These are phyloP conservation scores for Pleurotus platypus DNA, from an alignment of 768 basidiomycete genomes.

Conservation along the genomic window DNA sequence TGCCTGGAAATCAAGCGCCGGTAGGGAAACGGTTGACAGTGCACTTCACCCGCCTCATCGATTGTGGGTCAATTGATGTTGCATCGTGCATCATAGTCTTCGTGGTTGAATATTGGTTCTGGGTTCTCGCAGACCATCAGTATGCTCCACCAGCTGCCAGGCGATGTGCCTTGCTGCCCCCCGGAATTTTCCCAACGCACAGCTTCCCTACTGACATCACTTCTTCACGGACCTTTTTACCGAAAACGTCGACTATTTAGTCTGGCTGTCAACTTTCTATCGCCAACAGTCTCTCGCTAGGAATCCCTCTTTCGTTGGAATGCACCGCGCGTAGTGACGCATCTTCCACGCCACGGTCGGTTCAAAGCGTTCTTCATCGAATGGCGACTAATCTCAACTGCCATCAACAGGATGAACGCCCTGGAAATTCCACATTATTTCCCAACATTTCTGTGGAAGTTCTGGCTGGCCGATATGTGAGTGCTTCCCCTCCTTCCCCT, in stretches of 20 bases:
- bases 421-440: conserved; percentile 32
- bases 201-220: not conserved
- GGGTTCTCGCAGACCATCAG: too few relatives aligned
- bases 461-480: conserved; percentile 44
- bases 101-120: too few relatives aligned
- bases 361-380: not conserved
- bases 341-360: not conserved
- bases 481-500: conserved; percentile 13
- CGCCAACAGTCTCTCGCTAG: not conserved
- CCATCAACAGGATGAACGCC: conserved; percentile 1
- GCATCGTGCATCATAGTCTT: too few relatives aligned
- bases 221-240: not conserved
- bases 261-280: not conserved
- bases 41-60: too few relatives aligned
- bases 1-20: too few relatives aligned
- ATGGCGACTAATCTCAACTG: too few relatives aligned
- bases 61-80: too few relatives aligned
- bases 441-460: conserved; percentile 44
- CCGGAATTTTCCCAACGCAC: not conserved
- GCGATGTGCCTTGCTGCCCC: too few relatives aligned
- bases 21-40: too few relatives aligned
- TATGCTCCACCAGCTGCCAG: too few relatives aligned
- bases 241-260: not conserved
- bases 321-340: too few relatives aligned
- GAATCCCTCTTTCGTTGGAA: too few relatives aligned